Base-by-base conservation (phyloP, 768 basidiomycete genomes). In the Termitomyces sp. region DNA sequence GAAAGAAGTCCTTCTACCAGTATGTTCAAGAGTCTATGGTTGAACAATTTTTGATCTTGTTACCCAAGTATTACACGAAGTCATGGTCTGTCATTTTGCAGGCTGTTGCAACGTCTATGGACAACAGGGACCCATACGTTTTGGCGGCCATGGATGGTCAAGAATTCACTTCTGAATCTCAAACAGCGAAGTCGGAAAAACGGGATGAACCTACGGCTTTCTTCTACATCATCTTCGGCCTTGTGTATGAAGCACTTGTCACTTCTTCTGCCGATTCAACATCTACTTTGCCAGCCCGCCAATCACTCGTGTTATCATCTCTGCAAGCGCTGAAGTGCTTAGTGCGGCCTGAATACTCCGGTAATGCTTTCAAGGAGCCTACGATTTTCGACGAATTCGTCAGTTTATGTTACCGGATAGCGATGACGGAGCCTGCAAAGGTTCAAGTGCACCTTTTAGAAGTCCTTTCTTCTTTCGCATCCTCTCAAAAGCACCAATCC, bases 221-320 rank as follows among this genome's bases (percentile, higher is more conserved):
- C 74, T 99, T 98, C 76, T 94, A 88, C 74, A 83, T 92, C 11
- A 70, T 97, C 5, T 98, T 96, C 70, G 96, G 96, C 11, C 83
- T 98, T n/a, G 87, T 96, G 0, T 99, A 91, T 66, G 96, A 98
- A 70, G 87, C 92, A 0, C 76, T 98, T 7, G 84, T 85, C 0
- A 79, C 83, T 0, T 83, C 89, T 3, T 84, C 88, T 2, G 74
- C 86, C 0, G 85, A 92, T 58, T 77, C 85, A 0, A 81, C 82
- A 5, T 72, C 78, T 2, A 65, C 74, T 0, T 71, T 76, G 5
- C 69, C 78, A 11, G 66, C 76, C 10, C 82, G 81, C 6, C 76
- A 80, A 52, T 73, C 76, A 1, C 76, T 84, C 7, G 76, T 86
- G 10, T 71, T 85, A 2, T 85, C 92, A 7, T 82, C 86, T 4